Percentiles rank a stretch among this genome's conserved stretches.
Evolutionary conservation across 257 asterid species (phyloP).

Genomic region (Solanum piurae): DNA sequence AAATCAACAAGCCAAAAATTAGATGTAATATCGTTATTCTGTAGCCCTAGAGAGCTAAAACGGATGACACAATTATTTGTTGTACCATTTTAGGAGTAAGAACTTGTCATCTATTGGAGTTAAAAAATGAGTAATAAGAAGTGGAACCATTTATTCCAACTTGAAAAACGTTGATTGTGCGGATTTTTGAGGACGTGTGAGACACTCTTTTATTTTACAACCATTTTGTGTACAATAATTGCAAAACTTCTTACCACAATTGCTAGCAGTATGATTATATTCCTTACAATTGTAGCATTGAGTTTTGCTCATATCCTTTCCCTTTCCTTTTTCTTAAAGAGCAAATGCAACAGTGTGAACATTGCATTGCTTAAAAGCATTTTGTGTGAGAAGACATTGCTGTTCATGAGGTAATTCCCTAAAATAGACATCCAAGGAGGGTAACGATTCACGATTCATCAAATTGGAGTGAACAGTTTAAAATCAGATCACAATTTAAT

Average conservation of each 20-base stretch:
- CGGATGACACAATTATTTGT: too few relatives aligned
- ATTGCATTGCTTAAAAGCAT: neutral
- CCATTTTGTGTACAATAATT: neutral
- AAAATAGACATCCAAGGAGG: neutral
- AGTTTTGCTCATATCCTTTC: neutral
- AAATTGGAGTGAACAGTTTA: neutral
- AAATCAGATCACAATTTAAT: neutral
- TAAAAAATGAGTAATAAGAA: too few relatives aligned
- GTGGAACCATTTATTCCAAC: neutral
- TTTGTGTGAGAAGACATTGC: neutral
- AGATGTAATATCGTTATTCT: neutral
- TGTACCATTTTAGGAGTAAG: too few relatives aligned
- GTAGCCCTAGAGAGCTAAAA: neutral
- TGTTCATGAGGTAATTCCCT: neutral
- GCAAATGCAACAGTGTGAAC: neutral
- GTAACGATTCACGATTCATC: neutral
- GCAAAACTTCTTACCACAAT: neutral
- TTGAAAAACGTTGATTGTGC: too few relatives aligned
- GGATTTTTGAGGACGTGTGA: neutral
- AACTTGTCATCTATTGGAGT: too few relatives aligned
- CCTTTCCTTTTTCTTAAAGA: neutral
- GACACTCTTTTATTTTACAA: neutral
- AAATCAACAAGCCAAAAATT: neutral
- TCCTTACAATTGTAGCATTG: neutral
- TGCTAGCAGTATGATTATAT: neutral